phyloP scores from a whole-genome alignment of 1,284 basidiomycete species.

The Wolfiporia cocos region DNA sequence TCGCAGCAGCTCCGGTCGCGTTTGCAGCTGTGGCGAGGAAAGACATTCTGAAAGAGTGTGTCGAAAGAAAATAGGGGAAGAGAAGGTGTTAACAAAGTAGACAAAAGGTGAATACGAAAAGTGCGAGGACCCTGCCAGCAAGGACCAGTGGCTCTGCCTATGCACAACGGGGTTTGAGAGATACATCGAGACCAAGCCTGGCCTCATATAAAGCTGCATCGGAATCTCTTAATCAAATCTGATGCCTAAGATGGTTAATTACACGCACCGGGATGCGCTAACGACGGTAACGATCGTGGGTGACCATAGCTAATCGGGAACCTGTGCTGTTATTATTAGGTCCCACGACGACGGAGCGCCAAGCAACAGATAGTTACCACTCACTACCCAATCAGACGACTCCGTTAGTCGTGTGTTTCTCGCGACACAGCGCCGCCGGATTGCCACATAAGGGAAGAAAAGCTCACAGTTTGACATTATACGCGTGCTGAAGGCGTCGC shows the following conservation, averaged over 20 bases:
- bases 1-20: constrained; percentile 1
- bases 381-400: neutral
- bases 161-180: constrained; percentile 1
- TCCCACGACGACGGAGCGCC: neutral
- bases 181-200: too few species aligned
- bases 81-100: neutral
- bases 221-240: neutral
- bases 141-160: neutral
- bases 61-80: neutral
- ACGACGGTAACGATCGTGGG: too few species aligned
- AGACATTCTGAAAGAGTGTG: constrained; percentile 6
- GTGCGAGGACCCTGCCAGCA: neutral
- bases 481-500: too few species aligned
- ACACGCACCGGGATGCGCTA: neutral
- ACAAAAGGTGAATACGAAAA: neutral
- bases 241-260: neutral
- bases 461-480: too few species aligned
- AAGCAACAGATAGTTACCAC: neutral
- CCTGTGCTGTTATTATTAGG: neutral
- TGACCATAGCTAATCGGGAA: neutral
- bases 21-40: neutral
- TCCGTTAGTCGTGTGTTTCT: too few species aligned
- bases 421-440: neutral
- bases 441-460: too few species aligned
- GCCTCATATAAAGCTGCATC: too few species aligned